phyloP scores from a whole-genome alignment of 306 rosid species.

The Macrotyloma uniflorum region DNA sequence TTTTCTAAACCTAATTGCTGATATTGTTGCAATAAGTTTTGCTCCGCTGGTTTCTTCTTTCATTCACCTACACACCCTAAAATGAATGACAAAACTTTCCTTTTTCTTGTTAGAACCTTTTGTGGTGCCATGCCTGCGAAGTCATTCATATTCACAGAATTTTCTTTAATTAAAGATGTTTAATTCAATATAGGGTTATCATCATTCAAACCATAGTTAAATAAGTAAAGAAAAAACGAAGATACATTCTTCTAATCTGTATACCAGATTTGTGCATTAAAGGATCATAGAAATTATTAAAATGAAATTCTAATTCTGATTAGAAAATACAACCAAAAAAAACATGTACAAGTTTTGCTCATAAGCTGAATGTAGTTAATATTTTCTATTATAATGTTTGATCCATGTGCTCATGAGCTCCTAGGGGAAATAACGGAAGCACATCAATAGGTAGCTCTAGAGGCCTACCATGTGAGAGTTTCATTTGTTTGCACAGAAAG shows the following conservation, averaged over 20 bases:
- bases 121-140: not conserved
- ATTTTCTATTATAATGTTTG: not conserved
- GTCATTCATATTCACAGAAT: not conserved
- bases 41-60: not conserved
- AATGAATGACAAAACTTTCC: not conserved
- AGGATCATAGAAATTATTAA: not conserved
- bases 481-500: not conserved
- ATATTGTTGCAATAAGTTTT: slow-evolving; percentile 6
- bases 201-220: not conserved
- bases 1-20: not conserved
- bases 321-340: too few relatives aligned
- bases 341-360: too few relatives aligned
- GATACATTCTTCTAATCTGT: too few relatives aligned
- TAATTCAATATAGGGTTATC: not conserved
- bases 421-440: not conserved
- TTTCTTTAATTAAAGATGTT: slow-evolving; percentile 4
- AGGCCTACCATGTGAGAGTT: slow-evolving; percentile 47
- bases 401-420: not conserved
- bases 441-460: slow-evolving; percentile 18
- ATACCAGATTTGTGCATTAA: not conserved
- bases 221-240: not conserved
- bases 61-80: not conserved
- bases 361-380: too few relatives aligned
- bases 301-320: not conserved
- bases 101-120: slow-evolving; percentile 12